Percentiles rank a stretch among this genome's conserved stretches.
phyloP scores from a whole-genome alignment of 495 filamentous ascomycete species.

The Penicillium longicatenatum region DNA sequence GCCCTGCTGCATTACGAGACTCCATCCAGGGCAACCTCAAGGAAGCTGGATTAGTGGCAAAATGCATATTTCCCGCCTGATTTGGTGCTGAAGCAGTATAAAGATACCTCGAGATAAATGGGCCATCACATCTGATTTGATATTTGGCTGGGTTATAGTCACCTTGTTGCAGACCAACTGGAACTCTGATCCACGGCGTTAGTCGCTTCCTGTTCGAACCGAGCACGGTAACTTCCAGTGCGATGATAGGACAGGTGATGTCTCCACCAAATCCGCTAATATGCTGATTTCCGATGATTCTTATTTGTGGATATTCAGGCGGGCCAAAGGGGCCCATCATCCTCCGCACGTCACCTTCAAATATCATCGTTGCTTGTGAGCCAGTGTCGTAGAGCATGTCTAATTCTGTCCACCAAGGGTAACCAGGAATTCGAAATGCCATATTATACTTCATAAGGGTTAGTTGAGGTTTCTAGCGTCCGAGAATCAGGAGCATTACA shows the following conservation, averaged over 20 bases:
- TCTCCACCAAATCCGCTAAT: background rate
- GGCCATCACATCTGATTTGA: no score
- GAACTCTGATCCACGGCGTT: background rate
- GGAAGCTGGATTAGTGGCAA: no score
- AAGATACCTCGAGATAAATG: no score
- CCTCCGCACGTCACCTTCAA: background rate
- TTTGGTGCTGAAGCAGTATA: no score
- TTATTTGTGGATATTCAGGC: background rate
- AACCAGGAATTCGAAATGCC: background rate
- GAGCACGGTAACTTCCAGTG: background rate
- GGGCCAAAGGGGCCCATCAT: background rate
- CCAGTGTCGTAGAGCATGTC: conserved; percentile 5
- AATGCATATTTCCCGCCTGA: no score
- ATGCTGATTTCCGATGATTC: background rate
- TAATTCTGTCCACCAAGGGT: conserved; percentile 4
- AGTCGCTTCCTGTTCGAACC: background rate
- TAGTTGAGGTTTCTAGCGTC: background rate
- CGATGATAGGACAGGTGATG: background rate
- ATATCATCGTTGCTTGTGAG: background rate
- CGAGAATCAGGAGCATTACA: background rate
- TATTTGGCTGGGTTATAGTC: background rate
- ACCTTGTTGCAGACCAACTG: background rate
- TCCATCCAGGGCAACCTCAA: no score
- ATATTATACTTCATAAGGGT: background rate
- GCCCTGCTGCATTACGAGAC: no score